phyloP scores from a whole-genome alignment of 2,329 filamentous ascomycete genomes.

The Claviceps pusilla region DNA sequence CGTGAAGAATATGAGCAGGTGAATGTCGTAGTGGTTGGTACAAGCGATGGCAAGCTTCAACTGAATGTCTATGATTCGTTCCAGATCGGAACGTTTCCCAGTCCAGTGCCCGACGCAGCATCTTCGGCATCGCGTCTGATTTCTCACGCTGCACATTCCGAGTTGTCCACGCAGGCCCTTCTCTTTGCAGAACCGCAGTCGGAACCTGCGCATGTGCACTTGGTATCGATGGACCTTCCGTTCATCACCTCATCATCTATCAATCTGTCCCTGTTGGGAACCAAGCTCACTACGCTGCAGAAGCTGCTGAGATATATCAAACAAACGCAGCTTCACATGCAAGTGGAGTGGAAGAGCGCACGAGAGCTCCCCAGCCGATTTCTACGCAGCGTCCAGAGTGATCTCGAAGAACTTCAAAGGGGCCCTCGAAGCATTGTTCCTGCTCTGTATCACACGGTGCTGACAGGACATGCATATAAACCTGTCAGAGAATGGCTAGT shows the following conservation, averaged over 20 bases:
- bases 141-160: constrained; percentile 56
- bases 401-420: constrained; percentile 45
- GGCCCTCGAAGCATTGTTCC: constrained; percentile 51
- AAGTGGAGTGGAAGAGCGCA: constrained; percentile 68
- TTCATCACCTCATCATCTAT: constrained; percentile 67
- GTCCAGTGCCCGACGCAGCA: constrained; percentile 22
- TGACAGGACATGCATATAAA: constrained; percentile 65
- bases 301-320: constrained; percentile 74
- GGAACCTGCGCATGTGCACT: constrained; percentile 23
- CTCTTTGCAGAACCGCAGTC: constrained; percentile 32
- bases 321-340: constrained; percentile 65
- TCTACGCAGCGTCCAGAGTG: constrained; percentile 60
- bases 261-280: constrained; percentile 69
- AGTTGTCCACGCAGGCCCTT: constrained; percentile 62
- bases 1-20: constrained; percentile 57
- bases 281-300: constrained; percentile 74
- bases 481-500: constrained; percentile 76
- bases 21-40: constrained; percentile 64
- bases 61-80: constrained; percentile 79
- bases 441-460: constrained; percentile 68
- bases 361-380: constrained; percentile 68
- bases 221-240: constrained; percentile 69
- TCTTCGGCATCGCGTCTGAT: constrained; percentile 22
- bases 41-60: constrained; percentile 55
- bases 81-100: constrained; percentile 52